Conservation (phyloP, 225 moss, liverwort and hornwort species). For the Pseudisothecium myosuroides region DNA sequence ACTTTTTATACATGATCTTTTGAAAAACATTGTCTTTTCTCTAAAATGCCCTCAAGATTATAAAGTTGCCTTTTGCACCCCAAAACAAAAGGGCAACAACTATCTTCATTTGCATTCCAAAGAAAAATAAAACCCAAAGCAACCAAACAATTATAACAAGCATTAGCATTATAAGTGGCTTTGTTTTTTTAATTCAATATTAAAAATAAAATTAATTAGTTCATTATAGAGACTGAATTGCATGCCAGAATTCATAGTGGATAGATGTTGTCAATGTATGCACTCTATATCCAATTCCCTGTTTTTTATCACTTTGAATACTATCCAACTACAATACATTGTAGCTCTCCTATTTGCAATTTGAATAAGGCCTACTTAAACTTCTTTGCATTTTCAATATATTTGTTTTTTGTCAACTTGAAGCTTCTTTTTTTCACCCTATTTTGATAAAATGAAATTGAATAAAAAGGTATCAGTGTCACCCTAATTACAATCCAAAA, state of each 20-base stretch:
- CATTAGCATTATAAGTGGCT: not conserved
- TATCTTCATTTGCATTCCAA: not conserved
- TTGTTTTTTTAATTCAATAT: not conserved
- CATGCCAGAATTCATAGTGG: not conserved
- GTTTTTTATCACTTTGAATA: not conserved
- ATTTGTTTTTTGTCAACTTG: not conserved
- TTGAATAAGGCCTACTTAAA: not conserved
- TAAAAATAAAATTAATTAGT: not conserved
- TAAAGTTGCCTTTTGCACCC: not conserved
- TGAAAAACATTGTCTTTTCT: not conserved
- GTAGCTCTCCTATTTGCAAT: not conserved
- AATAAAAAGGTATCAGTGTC: not conserved
- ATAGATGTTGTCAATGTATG: not conserved
- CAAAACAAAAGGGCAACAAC: not conserved
- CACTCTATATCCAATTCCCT: not conserved
- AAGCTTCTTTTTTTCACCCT: not conserved
- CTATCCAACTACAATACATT: rapidly evolving
- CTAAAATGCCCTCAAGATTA: not conserved
- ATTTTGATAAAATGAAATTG: not conserved
- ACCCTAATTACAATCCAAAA: not conserved
- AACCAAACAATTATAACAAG: not conserved
- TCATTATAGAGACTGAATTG: not conserved
- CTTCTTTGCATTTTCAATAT: too few species aligned
- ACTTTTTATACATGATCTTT: not conserved
- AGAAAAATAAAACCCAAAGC: not conserved